Base-by-base conservation (phyloP, 2,329 filamentous ascomycete species). In the Aspergillus pseudoviridinutans region DNA sequence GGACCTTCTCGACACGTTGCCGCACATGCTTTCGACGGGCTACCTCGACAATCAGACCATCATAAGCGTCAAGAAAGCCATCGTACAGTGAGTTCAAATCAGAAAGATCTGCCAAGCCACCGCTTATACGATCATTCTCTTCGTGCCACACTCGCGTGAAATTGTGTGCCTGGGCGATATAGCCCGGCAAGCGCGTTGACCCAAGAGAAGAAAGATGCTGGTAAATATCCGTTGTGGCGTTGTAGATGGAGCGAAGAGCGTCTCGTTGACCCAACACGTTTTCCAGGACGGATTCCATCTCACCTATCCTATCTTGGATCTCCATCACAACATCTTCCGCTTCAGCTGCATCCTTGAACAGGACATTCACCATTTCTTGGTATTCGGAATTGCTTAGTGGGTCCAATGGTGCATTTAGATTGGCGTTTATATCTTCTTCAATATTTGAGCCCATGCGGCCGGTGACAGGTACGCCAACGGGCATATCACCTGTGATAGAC, bases 81-180 rank as follows among this genome's bases (percentile, higher is more conserved):
- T 93, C 89, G 73, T 97, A 97, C 66, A 97, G 91, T n/a, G 84
- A 80, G 10, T 86, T 82, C 66, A 97, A 84, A 24, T 85, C 84
- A 53, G 88, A 86, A 74, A 97, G 88, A 67, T 96, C 91, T 9
- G 82, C 78, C 44, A 96, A 84, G 64, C 87, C 89, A 17, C 77
- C 80, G 38, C 82, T 80, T 25, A 97, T 89, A 20, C 81, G 82
- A 3, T 84, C 82, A 62, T 87, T 87, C 63, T 96, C 91, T 58
- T 88, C 85, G 28, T 84, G 82, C 91, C 93, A 97, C 2, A 79
- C 75, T 10, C 71, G 70, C 4, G 75, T 74, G 65, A 81, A 82
- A 12, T 75, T 74, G 49, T 79, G 78, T 20, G 75, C 75, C 55
- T 79, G 76, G 0, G 76, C 71, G 4, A 82, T 77, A 59, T 80